These are phyloP conservation scores for Claviceps sp. DNA, from an alignment of 2,329 filamentous ascomycete species.

Conservation along the genomic window DNA sequence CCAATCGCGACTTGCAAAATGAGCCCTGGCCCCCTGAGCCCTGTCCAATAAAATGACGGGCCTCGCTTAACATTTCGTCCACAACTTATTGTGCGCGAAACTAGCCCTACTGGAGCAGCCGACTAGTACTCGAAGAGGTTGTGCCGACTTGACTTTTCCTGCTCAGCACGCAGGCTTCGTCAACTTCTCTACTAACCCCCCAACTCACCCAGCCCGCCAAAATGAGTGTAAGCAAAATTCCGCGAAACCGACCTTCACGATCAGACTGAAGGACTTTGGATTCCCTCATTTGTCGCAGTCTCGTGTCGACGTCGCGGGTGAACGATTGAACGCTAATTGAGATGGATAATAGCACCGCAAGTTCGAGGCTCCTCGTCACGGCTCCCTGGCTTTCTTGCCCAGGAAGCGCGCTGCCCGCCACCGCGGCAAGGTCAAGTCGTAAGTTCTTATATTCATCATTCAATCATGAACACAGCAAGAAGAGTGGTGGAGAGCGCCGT, in stretches of 20 bases:
- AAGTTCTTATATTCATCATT: slow-evolving; percentile 27
- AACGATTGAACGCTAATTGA: slow-evolving; percentile 6
- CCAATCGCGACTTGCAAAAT: slow-evolving; percentile 10
- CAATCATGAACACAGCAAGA: too few relatives aligned
- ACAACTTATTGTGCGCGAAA: slow-evolving; percentile 16
- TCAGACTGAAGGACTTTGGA: too few relatives aligned
- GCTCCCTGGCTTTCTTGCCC: slow-evolving; percentile 77
- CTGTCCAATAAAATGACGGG: slow-evolving; percentile 6
- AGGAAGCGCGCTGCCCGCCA: slow-evolving; percentile 89
- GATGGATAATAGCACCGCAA: slow-evolving; percentile 34
- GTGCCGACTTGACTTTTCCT: slow-evolving; percentile 12
- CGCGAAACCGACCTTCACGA: too few relatives aligned
- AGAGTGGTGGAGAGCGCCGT: not conserved
- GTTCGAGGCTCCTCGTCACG: slow-evolving; percentile 84
- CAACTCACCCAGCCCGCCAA: not conserved
- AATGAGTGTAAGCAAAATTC: slow-evolving; percentile 18
- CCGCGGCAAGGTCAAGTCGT: slow-evolving; percentile 98
- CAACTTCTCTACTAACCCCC: slow-evolving; percentile 12
- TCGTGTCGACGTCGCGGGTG: not conserved
- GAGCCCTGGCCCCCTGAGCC: not conserved
- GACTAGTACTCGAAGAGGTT: not conserved
- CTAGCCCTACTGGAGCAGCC: not conserved
- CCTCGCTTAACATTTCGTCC: slow-evolving; percentile 27
- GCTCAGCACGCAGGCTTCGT: slow-evolving; percentile 18
- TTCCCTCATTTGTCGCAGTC: not conserved